Evolutionary conservation across 2,329 filamentous ascomycete species (phyloP), one percentile per base, ranked within the genome.

Genomic region (Camptophora hylomeconis): DNA sequence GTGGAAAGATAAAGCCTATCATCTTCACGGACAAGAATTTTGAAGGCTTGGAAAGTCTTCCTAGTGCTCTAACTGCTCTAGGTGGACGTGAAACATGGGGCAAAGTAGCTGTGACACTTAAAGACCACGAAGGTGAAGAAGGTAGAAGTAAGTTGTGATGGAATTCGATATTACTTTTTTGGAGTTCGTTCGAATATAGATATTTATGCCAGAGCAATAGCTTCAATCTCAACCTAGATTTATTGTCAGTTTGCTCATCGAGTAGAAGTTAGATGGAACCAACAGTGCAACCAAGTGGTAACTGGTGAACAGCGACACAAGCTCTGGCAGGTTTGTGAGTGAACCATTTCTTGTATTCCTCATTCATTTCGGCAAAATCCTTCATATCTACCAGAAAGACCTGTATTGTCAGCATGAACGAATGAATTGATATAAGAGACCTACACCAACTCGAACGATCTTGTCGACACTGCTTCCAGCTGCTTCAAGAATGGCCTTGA

Each of bases 331-430:
- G 71, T 60, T 72, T 73, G 50, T 73, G 68, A 15, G 50, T 45
- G 57, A 81, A 83, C 61, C 73, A 78, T 53, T 75, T 70, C 48
- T 67, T 69, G 48, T 81, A 83, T 26, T 76, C 67, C 44, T 67
- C 66, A 54, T 83, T 84, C 74, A 83, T 81, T 51, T 75, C 71
- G 27, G 69, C 75, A 51, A 95, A 95, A 59, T 89, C 68, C 39
- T 67, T 71, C 87, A 95, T 95, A 57, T 92, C 80, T 28, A 79
- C 77, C 38, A 95, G 62, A 68, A 94, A 95, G 51, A 93, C 78
- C 57, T 60, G 14, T 17, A 6, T 23, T 6, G 5, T 15, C n/a
- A 4, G 24, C 15, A 21, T 23, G 11, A 15, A 17, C 17, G 28
- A 28, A 28, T 8, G 3, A 25, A 25, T 24, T n/a, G 29, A 21